Percentiles rank a stretch among this genome's conserved stretches.
Evolutionary conservation across 371 early-diverging fungal genomes (phyloP).

Genomic region (Coemansia sp.): DNA sequence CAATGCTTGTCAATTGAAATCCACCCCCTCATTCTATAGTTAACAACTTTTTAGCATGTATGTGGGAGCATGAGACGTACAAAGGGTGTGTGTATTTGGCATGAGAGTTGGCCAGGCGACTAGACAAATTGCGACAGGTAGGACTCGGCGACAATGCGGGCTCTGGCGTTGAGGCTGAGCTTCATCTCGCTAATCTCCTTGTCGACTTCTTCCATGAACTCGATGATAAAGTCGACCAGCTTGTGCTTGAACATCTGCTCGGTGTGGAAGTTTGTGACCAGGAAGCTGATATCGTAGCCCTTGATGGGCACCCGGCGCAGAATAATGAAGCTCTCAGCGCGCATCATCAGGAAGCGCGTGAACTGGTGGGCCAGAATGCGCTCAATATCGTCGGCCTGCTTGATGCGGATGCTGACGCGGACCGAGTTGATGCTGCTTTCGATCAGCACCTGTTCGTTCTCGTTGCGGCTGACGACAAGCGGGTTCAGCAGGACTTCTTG

Average conservation of each 20-base stretch:
- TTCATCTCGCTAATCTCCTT: conserved; percentile 99
- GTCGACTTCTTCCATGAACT: conserved; percentile 98
- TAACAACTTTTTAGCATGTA: not conserved
- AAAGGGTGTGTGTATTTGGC: not conserved
- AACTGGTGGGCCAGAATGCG: conserved; percentile 94
- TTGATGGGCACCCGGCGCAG: conserved; percentile 89
- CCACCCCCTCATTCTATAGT: not conserved
- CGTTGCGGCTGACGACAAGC: conserved; percentile 87
- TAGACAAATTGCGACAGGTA: conserved; percentile 53
- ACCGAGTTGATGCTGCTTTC: conserved; percentile 94
- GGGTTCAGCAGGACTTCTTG: conserved; percentile 89
- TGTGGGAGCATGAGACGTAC: not conserved
- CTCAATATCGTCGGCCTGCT: conserved; percentile 98
- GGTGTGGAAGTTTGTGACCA: conserved; percentile 94
- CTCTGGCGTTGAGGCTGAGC: conserved; percentile 90
- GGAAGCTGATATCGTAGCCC: conserved; percentile 95
- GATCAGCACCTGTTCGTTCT: conserved; percentile 92
- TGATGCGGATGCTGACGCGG: conserved; percentile 93
- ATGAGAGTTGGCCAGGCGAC: not conserved
- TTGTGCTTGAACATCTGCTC: conserved; percentile 98
- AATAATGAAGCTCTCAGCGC: conserved; percentile 96
- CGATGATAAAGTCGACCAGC: conserved; percentile 95
- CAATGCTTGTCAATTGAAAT: not conserved
- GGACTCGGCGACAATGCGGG: conserved; percentile 91
- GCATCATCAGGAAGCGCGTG: conserved; percentile 93